Conservation (phyloP, 2,329 filamentous ascomycete genomes). For the Aspergillus terreus region DNA sequence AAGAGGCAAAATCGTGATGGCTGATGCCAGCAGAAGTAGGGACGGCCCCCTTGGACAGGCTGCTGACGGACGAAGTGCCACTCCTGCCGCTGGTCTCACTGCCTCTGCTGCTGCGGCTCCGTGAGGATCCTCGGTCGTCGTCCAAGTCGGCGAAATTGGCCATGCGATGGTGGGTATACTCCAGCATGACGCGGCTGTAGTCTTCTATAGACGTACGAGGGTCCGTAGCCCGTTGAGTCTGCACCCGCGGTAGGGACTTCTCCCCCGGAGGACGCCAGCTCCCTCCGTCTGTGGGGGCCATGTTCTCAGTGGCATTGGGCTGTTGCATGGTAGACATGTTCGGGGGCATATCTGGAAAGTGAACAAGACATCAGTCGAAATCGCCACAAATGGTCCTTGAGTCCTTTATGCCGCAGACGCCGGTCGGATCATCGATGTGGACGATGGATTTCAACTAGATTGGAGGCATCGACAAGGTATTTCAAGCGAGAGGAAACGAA, state of each 20-base stretch:
- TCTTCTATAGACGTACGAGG: slow-evolving; percentile 31
- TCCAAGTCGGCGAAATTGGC: slow-evolving; percentile 28
- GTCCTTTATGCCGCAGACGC: neutral
- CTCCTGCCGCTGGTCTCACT: slow-evolving; percentile 27
- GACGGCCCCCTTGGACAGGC: slow-evolving; percentile 17
- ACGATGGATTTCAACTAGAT: too few species aligned
- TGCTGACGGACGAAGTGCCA: slow-evolving; percentile 11
- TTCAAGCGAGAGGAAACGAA: too few species aligned
- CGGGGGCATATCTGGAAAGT: neutral
- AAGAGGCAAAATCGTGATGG: slow-evolving; percentile 1
- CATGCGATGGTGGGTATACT: slow-evolving; percentile 37
- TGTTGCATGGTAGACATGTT: slow-evolving; percentile 16
- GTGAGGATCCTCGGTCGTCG: slow-evolving; percentile 11
- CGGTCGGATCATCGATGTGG: too few species aligned
- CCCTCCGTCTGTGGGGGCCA: slow-evolving; percentile 18
- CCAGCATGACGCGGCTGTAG: slow-evolving; percentile 37
- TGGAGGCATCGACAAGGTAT: too few species aligned
- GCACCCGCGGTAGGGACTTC: slow-evolving; percentile 6
- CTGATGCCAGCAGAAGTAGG: slow-evolving; percentile 15
- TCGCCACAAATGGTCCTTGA: neutral
- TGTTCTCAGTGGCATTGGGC: slow-evolving; percentile 12
- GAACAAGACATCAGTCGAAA: neutral
- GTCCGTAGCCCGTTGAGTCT: slow-evolving; percentile 18
- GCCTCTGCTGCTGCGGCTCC: slow-evolving; percentile 28
- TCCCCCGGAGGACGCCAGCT: slow-evolving; percentile 14